Evolutionary conservation across 371 early-diverging fungal genomes (phyloP).

Genomic region (Mortierella sp.): DNA sequence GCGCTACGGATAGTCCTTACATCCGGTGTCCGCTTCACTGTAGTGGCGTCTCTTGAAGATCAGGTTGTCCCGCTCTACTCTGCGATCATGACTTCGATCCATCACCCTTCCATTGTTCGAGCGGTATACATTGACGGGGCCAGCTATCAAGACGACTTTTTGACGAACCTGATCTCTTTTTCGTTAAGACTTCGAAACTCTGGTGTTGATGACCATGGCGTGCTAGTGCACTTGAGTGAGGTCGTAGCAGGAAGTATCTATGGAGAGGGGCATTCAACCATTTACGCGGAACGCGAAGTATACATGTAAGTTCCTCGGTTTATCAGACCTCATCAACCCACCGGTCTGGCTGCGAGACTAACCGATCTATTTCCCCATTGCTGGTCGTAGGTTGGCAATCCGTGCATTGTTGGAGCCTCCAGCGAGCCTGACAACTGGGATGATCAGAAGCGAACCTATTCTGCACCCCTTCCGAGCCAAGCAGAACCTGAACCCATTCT

Average conservation of each 20-base stretch:
- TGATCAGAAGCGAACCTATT: constrained; percentile 36
- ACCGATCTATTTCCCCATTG: not conserved
- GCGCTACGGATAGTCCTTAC: constrained; percentile 76
- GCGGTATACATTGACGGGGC: constrained; percentile 88
- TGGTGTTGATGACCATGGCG: constrained; percentile 86
- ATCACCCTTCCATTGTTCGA: constrained; percentile 90
- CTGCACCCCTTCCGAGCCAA: constrained; percentile 64
- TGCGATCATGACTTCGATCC: constrained; percentile 81
- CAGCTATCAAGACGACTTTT: constrained; percentile 83
- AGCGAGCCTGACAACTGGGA: constrained; percentile 25
- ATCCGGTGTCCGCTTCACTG: constrained; percentile 71
- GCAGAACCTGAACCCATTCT: constrained; percentile 81
- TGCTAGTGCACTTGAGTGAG: constrained; percentile 86
- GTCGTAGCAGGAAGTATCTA: constrained; percentile 87
- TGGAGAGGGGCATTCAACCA: constrained; percentile 90
- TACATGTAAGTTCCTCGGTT: constrained; percentile 62
- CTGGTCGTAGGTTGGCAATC: constrained; percentile 38
- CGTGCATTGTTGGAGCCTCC: constrained; percentile 55
- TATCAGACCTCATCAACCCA: not conserved
- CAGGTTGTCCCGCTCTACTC: constrained; percentile 96
- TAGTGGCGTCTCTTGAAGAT: constrained; percentile 86
- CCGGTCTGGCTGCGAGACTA: not conserved
- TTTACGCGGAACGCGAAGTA: constrained; percentile 89
- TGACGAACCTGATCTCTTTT: constrained; percentile 85
- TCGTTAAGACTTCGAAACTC: constrained; percentile 82